phyloP scores from a whole-genome alignment of 495 filamentous ascomycete genomes.

The Penicillium riverlandense region DNA sequence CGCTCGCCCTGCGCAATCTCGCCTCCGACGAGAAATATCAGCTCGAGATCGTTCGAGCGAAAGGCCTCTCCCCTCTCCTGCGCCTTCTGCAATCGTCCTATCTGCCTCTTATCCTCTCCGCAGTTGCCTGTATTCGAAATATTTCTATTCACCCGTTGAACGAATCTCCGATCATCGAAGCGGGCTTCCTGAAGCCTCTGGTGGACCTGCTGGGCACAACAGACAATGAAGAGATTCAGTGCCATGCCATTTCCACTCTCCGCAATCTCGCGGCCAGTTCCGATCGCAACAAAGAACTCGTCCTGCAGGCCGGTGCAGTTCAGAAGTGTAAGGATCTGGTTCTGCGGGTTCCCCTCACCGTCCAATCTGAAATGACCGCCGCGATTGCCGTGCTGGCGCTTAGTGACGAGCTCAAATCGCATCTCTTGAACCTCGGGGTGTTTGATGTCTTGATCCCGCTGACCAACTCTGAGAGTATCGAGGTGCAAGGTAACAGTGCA shows the following conservation, averaged over 20 bases:
- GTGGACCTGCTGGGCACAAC: slow-evolving; percentile 92
- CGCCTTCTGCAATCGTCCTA: slow-evolving; percentile 90
- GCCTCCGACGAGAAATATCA: slow-evolving; percentile 99
- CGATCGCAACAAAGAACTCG: slow-evolving; percentile 92
- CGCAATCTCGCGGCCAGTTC: slow-evolving; percentile 94
- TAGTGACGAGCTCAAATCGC: slow-evolving; percentile 90
- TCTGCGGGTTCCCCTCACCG: slow-evolving; percentile 83
- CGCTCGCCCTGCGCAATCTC: slow-evolving; percentile 86
- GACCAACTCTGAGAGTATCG: slow-evolving; percentile 89
- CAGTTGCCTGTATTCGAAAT: slow-evolving; percentile 96
- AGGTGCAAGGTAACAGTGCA: slow-evolving; percentile 97
- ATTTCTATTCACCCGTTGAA: slow-evolving; percentile 99
- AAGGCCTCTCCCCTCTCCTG: slow-evolving; percentile 75
- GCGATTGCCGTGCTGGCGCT: slow-evolving; percentile 96
- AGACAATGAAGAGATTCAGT: slow-evolving; percentile 98
- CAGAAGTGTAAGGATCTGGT: slow-evolving; percentile 98
- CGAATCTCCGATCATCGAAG: slow-evolving; percentile 98
- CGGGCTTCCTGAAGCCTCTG: slow-evolving; percentile 86
- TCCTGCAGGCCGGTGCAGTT: slow-evolving; percentile 91
- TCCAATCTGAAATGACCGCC: slow-evolving; percentile 98
- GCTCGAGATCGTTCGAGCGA: slow-evolving; percentile 87
- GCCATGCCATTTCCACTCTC: slow-evolving; percentile 94
- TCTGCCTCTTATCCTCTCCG: slow-evolving; percentile 89
- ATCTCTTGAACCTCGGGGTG: slow-evolving; percentile 86
- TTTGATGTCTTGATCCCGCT: slow-evolving; percentile 95